These are phyloP conservation scores for Cladosporium sp. DNA, from an alignment of 2,329 filamentous ascomycete genomes.

Conservation along the genomic window DNA sequence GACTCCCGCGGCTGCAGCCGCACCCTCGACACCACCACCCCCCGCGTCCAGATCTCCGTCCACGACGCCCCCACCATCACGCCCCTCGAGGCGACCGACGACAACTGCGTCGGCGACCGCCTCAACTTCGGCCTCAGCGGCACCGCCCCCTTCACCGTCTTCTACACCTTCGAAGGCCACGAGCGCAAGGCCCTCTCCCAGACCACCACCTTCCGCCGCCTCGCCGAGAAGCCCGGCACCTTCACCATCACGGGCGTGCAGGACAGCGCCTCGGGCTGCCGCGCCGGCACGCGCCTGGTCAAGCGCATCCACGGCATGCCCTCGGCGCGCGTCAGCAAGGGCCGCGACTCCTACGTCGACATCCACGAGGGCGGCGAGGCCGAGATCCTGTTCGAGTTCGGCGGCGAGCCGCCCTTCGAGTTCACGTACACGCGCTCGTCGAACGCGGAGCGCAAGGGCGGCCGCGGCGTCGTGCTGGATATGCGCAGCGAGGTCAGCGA, in stretches of 20 bases:
- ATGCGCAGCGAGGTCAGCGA: conserved; percentile 82
- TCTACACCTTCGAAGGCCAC: conserved; percentile 79
- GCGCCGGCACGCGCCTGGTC: conserved; percentile 67
- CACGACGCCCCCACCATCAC: conserved; percentile 91
- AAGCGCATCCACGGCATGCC: conserved; percentile 90
- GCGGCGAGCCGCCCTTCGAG: conserved; percentile 91
- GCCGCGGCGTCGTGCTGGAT: conserved; percentile 75
- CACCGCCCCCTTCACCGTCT: conserved; percentile 84
- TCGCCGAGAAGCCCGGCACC: conserved; percentile 83
- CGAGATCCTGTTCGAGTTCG: conserved; percentile 91
- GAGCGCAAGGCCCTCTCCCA: conserved; percentile 71
- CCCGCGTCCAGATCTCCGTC: conserved; percentile 82
- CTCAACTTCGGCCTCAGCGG: conserved; percentile 89
- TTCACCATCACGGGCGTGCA: conserved; percentile 83
- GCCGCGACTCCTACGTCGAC: conserved; percentile 72
- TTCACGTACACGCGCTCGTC: conserved; percentile 93
- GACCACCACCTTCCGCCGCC: conserved; percentile 81
- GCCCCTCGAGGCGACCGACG: conserved; percentile 71
- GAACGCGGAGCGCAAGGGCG: conserved; percentile 66
- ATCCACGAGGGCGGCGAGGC: conserved; percentile 96
- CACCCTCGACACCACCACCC: conserved; percentile 58
- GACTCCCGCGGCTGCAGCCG: conserved; percentile 82
- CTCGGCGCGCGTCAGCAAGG: conserved; percentile 82
- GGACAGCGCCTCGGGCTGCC: conserved; percentile 84
- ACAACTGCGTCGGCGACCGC: conserved; percentile 94